Evolutionary conservation across 768 basidiomycete genomes (phyloP).

Genomic region (Russula brevipes): DNA sequence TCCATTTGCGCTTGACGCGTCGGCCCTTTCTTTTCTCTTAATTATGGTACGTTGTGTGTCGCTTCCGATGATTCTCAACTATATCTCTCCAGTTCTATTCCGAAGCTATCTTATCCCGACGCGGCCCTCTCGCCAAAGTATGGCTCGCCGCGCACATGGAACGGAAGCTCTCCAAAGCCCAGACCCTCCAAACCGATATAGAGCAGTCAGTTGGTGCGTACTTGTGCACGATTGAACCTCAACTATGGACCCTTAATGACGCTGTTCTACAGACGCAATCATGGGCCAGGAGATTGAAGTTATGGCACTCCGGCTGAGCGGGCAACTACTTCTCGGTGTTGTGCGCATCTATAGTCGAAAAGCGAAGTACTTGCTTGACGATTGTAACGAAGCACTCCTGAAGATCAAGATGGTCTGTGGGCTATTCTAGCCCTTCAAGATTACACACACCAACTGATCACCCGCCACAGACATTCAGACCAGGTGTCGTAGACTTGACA

Average conservation of each 20-base stretch:
- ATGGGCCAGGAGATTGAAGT: conserved; percentile 88
- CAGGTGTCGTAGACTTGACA: conserved; percentile 92
- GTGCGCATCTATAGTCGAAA: conserved; percentile 97
- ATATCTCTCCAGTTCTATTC: conserved; percentile 66
- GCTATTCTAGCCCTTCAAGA: background rate
- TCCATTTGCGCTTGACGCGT: conserved; percentile 21
- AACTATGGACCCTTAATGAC: background rate
- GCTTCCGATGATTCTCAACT: conserved; percentile 8
- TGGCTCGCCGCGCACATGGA: conserved; percentile 99
- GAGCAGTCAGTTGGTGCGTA: conserved; percentile 83
- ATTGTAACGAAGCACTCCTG: conserved; percentile 92
- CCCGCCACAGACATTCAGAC: conserved; percentile 74
- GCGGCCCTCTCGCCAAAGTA: conserved; percentile 92
- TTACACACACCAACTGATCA: conserved; percentile 1
- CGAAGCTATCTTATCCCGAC: conserved; percentile 88
- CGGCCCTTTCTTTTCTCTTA: conserved; percentile 11
- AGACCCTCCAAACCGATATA: conserved; percentile 92
- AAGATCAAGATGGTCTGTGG: conserved; percentile 85
- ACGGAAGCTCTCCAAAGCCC: conserved; percentile 92
- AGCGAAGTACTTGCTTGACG: conserved; percentile 95
- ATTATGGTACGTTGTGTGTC: conserved; percentile 23
- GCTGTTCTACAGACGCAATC: conserved; percentile 62
- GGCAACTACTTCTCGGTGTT: conserved; percentile 92
- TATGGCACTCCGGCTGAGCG: conserved; percentile 94
- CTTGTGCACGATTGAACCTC: background rate